Conservation (phyloP, 1,284 basidiomycete genomes). For the Ustilago shanxiensis region DNA sequence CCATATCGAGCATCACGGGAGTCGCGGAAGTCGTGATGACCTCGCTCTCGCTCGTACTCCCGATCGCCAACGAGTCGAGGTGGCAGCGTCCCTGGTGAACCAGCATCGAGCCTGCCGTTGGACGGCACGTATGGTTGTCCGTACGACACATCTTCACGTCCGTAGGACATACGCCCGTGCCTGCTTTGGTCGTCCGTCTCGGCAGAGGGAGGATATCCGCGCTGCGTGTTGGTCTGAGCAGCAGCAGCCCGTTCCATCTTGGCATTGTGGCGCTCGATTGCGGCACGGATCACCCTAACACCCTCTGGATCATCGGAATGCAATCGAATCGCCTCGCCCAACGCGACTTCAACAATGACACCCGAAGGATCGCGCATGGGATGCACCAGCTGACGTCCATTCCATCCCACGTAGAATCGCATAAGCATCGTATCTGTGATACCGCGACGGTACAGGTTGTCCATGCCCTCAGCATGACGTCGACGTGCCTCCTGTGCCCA, state of each 20-base stretch:
- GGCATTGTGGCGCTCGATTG: slow-evolving; percentile 30
- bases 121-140: slow-evolving; percentile 32
- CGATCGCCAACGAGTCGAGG: slow-evolving; percentile 23
- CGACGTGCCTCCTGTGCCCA: slow-evolving; percentile 43
- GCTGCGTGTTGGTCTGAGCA: slow-evolving; percentile 1
- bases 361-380: slow-evolving; percentile 47
- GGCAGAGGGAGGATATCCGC: slow-evolving; percentile 10
- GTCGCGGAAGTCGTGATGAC: slow-evolving; percentile 18
- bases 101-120: slow-evolving; percentile 21
- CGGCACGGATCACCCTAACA: slow-evolving; percentile 46
- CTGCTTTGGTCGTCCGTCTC: slow-evolving; percentile 18
- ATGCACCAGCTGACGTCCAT: slow-evolving; percentile 65
- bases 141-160: slow-evolving; percentile 22
- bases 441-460: slow-evolving; percentile 64
- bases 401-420: slow-evolving; percentile 65
- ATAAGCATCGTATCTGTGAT: slow-evolving; percentile 67
- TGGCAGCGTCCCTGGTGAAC: slow-evolving; percentile 28
- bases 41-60: slow-evolving; percentile 34
- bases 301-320: slow-evolving; percentile 63
- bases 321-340: slow-evolving; percentile 56
- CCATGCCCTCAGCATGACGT: slow-evolving; percentile 62
- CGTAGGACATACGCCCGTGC: slow-evolving; percentile 8
- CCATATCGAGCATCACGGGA: slow-evolving; percentile 20
- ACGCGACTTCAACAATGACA: slow-evolving; percentile 46
- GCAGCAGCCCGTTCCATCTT: slow-evolving; percentile 22